A percentile compares a stretch with the other conserved stretches of the same genome.
These are phyloP conservation scores for Diutina siamensis DNA, from an alignment of 1,139 yeast genomes.

Conservation along the genomic window DNA sequence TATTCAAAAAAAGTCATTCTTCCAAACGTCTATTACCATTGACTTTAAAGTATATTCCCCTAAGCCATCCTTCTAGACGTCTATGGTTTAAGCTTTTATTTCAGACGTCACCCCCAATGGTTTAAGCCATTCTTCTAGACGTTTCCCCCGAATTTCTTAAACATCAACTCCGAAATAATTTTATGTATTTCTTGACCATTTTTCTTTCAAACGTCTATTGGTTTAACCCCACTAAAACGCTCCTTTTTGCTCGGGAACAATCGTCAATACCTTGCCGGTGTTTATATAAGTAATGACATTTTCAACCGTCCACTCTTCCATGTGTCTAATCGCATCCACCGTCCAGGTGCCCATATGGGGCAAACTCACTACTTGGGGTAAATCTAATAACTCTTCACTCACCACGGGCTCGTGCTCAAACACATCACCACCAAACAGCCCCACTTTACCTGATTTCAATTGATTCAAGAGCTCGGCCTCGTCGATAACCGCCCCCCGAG, in stretches of 20 bases:
- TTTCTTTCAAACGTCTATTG: too few species aligned
- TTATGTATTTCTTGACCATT: too few species aligned
- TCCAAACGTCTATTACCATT: too few species aligned
- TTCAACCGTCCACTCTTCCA: conserved; percentile 45
- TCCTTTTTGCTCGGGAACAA: conserved; percentile 54
- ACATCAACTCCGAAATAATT: too few species aligned
- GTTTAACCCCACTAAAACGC: not conserved
- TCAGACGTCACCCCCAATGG: too few species aligned
- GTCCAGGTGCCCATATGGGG: conserved; percentile 85
- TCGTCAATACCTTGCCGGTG: conserved; percentile 50
- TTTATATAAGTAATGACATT: conserved; percentile 31
- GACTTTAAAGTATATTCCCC: too few species aligned
- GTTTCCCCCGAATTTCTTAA: too few species aligned
- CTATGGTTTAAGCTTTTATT: too few species aligned
- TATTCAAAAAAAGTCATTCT: too few species aligned
- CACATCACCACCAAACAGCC: conserved; percentile 73
- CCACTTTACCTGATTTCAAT: conserved; percentile 58
- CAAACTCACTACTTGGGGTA: conserved; percentile 50
- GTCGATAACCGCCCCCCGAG: conserved; percentile 66
- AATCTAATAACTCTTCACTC: conserved; percentile 40
- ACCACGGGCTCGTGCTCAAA: conserved; percentile 74
- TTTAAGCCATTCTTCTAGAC: too few species aligned
- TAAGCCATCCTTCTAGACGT: too few species aligned
- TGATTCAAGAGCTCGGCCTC: conserved; percentile 51
- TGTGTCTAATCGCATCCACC: conserved; percentile 40